Evolutionary conservation across 148 eudicot species (phyloP).

Genomic region (Rhododendron kiyosumense): DNA sequence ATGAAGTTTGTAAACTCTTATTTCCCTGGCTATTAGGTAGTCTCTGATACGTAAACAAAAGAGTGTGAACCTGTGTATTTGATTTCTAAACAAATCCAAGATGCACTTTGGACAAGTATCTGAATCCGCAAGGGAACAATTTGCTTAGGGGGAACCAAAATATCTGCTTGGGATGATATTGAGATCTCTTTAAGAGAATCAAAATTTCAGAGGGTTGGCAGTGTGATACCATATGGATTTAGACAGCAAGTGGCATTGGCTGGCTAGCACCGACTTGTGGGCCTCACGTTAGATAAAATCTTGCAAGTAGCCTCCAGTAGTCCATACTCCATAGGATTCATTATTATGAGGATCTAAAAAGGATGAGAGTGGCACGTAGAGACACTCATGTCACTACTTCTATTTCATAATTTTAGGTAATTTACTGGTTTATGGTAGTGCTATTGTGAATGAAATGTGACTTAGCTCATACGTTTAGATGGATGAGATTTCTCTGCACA

Average conservation of each 20-base stretch:
- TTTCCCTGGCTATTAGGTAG: neutral
- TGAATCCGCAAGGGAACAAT: neutral
- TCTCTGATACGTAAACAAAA: neutral
- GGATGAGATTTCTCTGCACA: neutral
- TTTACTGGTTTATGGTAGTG: neutral
- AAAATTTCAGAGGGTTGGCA: constrained; percentile 1
- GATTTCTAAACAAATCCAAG: neutral
- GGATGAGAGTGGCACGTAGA: neutral
- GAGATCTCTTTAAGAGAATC: constrained; percentile 1
- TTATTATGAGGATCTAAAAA: neutral
- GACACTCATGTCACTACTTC: neutral
- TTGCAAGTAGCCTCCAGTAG: neutral
- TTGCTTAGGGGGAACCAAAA: neutral
- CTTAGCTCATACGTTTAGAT: neutral
- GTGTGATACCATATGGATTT: constrained; percentile 9
- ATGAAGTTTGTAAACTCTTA: neutral
- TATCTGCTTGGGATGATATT: neutral
- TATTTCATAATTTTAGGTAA: no score
- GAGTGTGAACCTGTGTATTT: neutral
- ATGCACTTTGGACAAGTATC: neutral
- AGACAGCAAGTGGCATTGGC: constrained; percentile 13
- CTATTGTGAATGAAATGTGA: neutral
- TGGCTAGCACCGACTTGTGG: constrained; percentile 1
- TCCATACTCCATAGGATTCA: neutral
- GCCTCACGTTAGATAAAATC: neutral